Conservation (phyloP, 176 grass and related monocot species). For the Sorghum bicolor region DNA sequence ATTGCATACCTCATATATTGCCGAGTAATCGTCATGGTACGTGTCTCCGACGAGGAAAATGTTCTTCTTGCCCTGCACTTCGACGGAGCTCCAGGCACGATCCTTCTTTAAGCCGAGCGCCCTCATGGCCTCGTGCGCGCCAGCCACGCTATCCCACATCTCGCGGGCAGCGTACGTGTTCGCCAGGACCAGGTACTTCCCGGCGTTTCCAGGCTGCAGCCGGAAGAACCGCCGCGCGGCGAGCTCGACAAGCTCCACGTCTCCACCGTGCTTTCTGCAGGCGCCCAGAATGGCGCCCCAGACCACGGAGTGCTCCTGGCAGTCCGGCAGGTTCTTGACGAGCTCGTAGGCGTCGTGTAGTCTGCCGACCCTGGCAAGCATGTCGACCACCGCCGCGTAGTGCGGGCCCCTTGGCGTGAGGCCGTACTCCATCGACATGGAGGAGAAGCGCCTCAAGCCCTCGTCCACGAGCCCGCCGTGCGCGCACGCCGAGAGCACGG, state of each 20-base stretch:
- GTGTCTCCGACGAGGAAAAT: slow-evolving; percentile 43
- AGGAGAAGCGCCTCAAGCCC: slow-evolving; percentile 30
- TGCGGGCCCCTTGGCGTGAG: slow-evolving; percentile 30
- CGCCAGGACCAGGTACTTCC: slow-evolving; percentile 51
- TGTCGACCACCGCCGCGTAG: slow-evolving; percentile 48
- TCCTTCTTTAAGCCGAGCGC: slow-evolving; percentile 48
- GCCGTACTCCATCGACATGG: slow-evolving; percentile 36
- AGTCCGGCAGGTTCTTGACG: slow-evolving; percentile 44
- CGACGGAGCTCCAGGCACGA: slow-evolving; percentile 53
- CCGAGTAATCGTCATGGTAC: slow-evolving; percentile 41
- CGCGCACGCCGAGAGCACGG: slow-evolving; percentile 48
- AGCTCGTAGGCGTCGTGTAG: slow-evolving; percentile 49
- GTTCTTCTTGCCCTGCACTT: slow-evolving; percentile 41
- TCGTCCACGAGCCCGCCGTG: slow-evolving; percentile 48
- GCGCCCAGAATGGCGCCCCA: slow-evolving; percentile 60
- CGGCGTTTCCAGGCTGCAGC: slow-evolving; percentile 47
- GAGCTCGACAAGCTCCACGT: slow-evolving; percentile 42
- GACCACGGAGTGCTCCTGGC: slow-evolving; percentile 48
- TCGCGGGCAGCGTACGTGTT: slow-evolving; percentile 51
- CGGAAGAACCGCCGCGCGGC: slow-evolving; percentile 35
- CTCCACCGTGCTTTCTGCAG: slow-evolving; percentile 50
- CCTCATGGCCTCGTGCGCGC: slow-evolving; percentile 39
- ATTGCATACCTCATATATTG: slow-evolving; percentile 47
- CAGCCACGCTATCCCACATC: slow-evolving; percentile 56
- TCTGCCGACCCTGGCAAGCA: slow-evolving; percentile 49